phyloP scores from a whole-genome alignment of 169 alveolate species.

The Neospora caninum region DNA sequence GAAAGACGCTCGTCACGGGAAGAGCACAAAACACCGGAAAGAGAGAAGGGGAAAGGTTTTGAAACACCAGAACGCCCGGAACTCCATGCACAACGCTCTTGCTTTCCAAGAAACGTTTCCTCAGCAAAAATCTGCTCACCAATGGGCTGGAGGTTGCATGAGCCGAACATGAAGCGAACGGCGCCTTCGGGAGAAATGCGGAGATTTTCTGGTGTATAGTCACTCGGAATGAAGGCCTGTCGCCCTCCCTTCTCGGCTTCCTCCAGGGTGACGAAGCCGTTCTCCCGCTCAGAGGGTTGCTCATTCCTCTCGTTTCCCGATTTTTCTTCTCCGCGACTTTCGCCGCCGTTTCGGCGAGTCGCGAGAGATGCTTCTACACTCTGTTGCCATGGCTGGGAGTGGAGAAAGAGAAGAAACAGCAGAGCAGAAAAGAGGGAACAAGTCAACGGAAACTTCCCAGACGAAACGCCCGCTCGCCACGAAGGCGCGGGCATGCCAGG shows the following conservation, averaged over 20 bases:
- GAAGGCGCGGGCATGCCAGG: neutral
- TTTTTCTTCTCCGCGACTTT: neutral
- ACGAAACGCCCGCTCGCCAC: neutral
- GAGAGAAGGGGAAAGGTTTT: neutral
- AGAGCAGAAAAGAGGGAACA: neutral
- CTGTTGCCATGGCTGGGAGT: no score
- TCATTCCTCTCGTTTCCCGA: neutral
- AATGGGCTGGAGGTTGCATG: conserved; percentile 33
- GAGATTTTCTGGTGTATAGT: neutral
- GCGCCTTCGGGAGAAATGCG: neutral
- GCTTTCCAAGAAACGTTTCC: neutral
- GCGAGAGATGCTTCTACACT: neutral
- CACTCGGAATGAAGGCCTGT: neutral
- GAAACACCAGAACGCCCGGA: neutral
- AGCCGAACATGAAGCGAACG: conserved; percentile 32
- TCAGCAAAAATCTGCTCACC: neutral
- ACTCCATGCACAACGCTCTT: no score
- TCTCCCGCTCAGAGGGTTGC: neutral
- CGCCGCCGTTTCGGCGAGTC: neutral
- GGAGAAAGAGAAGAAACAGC: neutral
- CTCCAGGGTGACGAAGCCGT: neutral
- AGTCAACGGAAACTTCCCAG: neutral
- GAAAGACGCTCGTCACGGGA: no score
- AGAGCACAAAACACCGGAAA: neutral
- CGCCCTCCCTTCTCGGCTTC: neutral